Evolutionary conservation across 805 yeast genomes (phyloP), one percentile per base, ranked within the genome.

Genomic region (Clavispora asparagi): DNA sequence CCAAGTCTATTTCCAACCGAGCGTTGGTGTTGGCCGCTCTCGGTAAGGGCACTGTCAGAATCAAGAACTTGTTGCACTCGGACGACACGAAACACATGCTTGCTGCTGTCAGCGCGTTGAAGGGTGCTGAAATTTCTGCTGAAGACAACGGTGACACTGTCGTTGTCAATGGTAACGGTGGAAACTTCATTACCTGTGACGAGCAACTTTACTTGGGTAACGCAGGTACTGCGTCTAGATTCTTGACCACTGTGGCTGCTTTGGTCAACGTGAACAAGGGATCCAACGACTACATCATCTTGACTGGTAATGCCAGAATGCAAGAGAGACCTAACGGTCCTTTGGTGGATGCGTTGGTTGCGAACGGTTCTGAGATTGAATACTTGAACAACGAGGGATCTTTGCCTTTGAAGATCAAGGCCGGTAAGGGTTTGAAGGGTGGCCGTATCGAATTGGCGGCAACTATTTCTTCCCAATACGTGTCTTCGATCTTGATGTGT

Each of bases 271-370:
- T 58, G 27, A 71, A 82, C 27, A 41, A 59, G 30, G 43, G 52
- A n/a, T 45, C 61, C n/a, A 44, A 51, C 35, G 70, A 75, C 30
- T 60, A 71, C 48, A 81, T 90, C 27, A 70, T 81, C 7, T 74
- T 94, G 51, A 94, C 98, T 1, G 99, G 99, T 55, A 94, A 94
- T 66, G 85, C 87, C 42, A 81, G 99, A 67, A 94, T 94, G 99
- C 95, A 91, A 66, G 95, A 91, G 65, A 78, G 99, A 58, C 99
- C 99, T 16, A 88, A 89, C 57, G 98, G 96, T 29, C 97, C 98
- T 2, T 76, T 94, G 46, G 97, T 94, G 11, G 96, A 90, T 57
- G 96, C 99, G 5, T 73, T 94, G 54, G 76, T 85, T 46, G 67
- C 78, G 9, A 92, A 91, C 57, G 98, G 98, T 35, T 80, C 90